Evolutionary conservation across 164 flowering plant species (phyloP), one percentile per base, ranked within the genome.

Genomic region (Tinospora cordifolia): DNA sequence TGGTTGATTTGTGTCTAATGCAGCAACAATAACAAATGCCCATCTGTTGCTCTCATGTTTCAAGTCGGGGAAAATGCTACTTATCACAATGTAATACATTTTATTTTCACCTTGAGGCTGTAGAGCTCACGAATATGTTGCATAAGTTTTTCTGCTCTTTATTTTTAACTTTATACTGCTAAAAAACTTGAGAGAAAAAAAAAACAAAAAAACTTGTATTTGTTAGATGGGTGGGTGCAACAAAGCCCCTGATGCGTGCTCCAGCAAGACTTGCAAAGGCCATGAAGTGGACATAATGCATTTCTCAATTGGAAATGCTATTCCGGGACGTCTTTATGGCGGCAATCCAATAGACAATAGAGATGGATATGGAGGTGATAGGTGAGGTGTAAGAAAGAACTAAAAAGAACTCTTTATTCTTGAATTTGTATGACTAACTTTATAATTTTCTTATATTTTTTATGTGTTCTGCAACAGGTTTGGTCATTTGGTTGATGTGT

Each of bases 21-120:
- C 89, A 92, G 99, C 2, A 63, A 80, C 24, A 82, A 67, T 78
- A 80, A 63, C 57, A 85, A 83, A 78, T 94, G 99, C 70, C 96
- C 99, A 46, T 94, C 99, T 64, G 97, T 92, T 72, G 89, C 99
- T 67, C 88, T 94, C 67, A 94, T 94, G 99, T 92, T 94, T 83
- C 97, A 83, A 81, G 80, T 92, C 69, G 98, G 99, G 65, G 91
- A 87, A 15, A 78, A 78, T 63, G 97, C 97, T 44, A 58, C 99
- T 30, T 94, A 94, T 71, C 97, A 90, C 67, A 82, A 76, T 69
- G 99, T 94, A 81, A 91, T 68, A 62, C n/a, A 51, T 21, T 3
- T 13, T 65, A n/a, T 40, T 15, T 21, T 21, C 60, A 21, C 47
- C 47, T 54, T 44, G 26, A 44, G 12, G 27, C 24, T 13, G 17